Conservation (phyloP, 2,329 filamentous ascomycete genomes). For the Clonostachys sp. region DNA sequence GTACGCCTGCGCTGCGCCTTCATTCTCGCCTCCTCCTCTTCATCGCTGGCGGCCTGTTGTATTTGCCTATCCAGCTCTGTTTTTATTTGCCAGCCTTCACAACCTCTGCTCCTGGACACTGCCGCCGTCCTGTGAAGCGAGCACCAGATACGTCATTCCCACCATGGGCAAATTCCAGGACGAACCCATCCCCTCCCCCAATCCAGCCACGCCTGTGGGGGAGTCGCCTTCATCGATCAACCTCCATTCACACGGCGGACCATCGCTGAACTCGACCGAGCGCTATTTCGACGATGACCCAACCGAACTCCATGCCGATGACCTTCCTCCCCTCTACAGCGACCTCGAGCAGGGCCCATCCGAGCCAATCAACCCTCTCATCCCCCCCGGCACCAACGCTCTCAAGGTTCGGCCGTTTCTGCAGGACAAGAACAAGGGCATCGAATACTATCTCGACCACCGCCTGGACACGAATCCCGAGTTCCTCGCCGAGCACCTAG, state of each 20-base stretch:
- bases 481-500: constrained; percentile 38
- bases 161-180: constrained; percentile 16
- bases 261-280: constrained; percentile 2
- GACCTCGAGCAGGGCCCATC: constrained; percentile 19
- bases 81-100: too few relatives aligned
- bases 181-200: constrained; percentile 4
- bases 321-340: constrained; percentile 40
- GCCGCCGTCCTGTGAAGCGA: too few relatives aligned
- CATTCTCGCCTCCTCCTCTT: too few relatives aligned
- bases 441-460: constrained; percentile 36
- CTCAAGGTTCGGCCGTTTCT: constrained; percentile 17
- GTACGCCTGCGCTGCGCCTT: too few relatives aligned
- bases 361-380: constrained; percentile 13
- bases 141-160: not conserved
- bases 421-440: constrained; percentile 22
- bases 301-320: constrained; percentile 25
- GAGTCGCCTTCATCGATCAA: constrained; percentile 18
- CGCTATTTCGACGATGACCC: constrained; percentile 29
- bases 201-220: constrained; percentile 10
- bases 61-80: too few relatives aligned
- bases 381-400: constrained; percentile 7
- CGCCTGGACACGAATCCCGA: constrained; percentile 37
- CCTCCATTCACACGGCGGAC: constrained; percentile 8
- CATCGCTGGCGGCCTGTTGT: too few relatives aligned
- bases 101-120: too few relatives aligned